Evolutionary conservation across 116 monocot genomes (phyloP), one percentile per base, ranked within the genome.

Genomic region (Phalaenopsis hybrid): DNA sequence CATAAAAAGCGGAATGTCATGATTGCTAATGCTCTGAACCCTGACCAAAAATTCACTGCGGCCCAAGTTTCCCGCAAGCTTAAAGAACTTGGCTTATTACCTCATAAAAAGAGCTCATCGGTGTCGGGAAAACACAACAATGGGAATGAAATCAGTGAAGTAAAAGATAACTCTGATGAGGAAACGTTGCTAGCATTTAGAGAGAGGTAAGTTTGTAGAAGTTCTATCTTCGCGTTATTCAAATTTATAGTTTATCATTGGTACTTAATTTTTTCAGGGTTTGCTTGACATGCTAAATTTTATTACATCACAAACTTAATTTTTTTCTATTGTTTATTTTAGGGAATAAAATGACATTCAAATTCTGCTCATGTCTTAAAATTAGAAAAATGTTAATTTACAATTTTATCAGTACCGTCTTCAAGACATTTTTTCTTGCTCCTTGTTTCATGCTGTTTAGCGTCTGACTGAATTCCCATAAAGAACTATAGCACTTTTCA

Each of bases 11-110:
- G 91, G 83, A 86, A 85, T 75, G 84, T 83, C 46, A 86, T 93
- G 91, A 93, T 93, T 82, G 93, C 93, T 80, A 82, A 82, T 80
- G 82, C 89, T 57, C 50, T 93, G 44, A 86, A 85, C 65, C 59
- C 78, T 79, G 77, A 77, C 34, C 81, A 82, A 44, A 80, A 46
- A 68, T 86, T 84, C 58, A 87, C 88, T 76, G 81, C 91, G 12
- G 82, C 85, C 15, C 88, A 93, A 85, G 82, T 93, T 82, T 85
- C 86, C 20, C 84, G 80, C 12, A 91, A 93, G 78, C 91, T 93
- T 34, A 89, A 85, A 84, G 82, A 92, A 80, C 94, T 91, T 57
- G 92, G 91, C 46, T 83, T 91, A 55, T 61, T 78, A 75, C 79
- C 87, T 82, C 74, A 12, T 52, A 46, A 61, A 45, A 84, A 75